Evolutionary conservation across 2,329 filamentous ascomycete species (phyloP).

Genomic region (Fusarium concolor): DNA sequence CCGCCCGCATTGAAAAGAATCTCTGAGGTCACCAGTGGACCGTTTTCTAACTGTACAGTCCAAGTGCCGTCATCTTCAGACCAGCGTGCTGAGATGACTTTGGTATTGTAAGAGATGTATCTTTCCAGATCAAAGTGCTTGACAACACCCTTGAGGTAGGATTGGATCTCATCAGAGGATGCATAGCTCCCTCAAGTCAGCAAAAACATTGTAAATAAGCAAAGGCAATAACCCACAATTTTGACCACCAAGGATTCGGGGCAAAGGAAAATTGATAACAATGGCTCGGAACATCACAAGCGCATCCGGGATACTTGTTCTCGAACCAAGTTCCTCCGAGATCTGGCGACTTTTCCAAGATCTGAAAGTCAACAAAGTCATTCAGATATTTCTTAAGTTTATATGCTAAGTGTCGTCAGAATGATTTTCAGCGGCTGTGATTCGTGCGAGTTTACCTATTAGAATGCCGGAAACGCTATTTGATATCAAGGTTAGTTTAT

Average conservation of each 20-base stretch:
- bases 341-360: conserved; percentile 68
- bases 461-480: too few relatives aligned
- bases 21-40: conserved; percentile 48
- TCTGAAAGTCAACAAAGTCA: conserved; percentile 22
- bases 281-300: conserved; percentile 65
- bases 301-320: conserved; percentile 64
- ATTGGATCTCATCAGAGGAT: conserved; percentile 64
- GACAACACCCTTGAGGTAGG: conserved; percentile 66
- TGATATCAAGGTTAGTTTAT: too few relatives aligned
- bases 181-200: conserved; percentile 54
- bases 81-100: conserved; percentile 53
- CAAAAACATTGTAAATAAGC: too few relatives aligned
- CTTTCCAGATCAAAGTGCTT: conserved; percentile 56
- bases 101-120: neutral
- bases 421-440: too few relatives aligned
- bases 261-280: conserved; percentile 64
- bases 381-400: conserved; percentile 30
- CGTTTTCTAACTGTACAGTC: neutral
- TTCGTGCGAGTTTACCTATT: too few relatives aligned
- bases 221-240: conserved; percentile 52
- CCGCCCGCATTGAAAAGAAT: conserved; percentile 62
- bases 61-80: neutral
- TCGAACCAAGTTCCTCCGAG: conserved; percentile 70
- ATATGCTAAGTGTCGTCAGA: conserved; percentile 44
- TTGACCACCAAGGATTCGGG: conserved; percentile 59